Evolutionary conservation across 129 eudicot genomes (phyloP).

Genomic region (Flaveria linearis): DNA sequence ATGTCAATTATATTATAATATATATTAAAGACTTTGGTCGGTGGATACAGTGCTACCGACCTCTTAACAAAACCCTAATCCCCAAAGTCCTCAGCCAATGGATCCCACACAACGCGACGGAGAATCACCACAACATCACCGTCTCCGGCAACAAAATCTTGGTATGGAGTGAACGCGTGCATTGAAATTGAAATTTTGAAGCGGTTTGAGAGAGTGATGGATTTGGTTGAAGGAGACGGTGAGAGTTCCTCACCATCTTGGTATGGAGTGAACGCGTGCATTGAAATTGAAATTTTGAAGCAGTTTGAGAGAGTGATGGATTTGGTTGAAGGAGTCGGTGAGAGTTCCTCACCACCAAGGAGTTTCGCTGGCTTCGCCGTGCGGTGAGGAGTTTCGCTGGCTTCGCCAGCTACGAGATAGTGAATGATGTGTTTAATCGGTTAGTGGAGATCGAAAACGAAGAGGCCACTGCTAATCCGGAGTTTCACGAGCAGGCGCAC

Average conservation of each 20-base stretch:
- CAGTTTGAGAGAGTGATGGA: conserved; percentile 51
- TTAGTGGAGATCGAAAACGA: conserved; percentile 56
- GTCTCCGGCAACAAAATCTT: too few species aligned
- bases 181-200: not conserved
- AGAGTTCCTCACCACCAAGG: conserved; percentile 86
- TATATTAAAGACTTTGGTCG: too few species aligned
- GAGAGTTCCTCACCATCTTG: conserved; percentile 86
- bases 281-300: not conserved
- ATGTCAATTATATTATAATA: too few species aligned
- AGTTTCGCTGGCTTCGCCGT: conserved; percentile 44
- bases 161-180: conserved; percentile 16
- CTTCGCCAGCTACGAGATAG: conserved; percentile 46
- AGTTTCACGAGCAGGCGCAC: conserved; percentile 65
- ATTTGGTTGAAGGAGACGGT: conserved; percentile 80
- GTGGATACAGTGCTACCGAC: too few species aligned
- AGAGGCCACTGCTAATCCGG: conserved; percentile 54
- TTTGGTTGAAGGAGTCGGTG: conserved; percentile 83
- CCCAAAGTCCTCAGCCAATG: too few species aligned
- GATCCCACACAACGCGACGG: too few species aligned
- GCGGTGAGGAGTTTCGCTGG: conserved; percentile 47
- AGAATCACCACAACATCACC: too few species aligned
- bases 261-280: conserved; percentile 18
- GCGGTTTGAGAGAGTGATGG: conserved; percentile 47
- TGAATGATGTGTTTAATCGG: conserved; percentile 77
- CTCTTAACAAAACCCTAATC: too few species aligned